These are phyloP conservation scores for Globisporangium sylvaticum DNA, from an alignment of 352 stramenopile species.

Conservation along the genomic window DNA sequence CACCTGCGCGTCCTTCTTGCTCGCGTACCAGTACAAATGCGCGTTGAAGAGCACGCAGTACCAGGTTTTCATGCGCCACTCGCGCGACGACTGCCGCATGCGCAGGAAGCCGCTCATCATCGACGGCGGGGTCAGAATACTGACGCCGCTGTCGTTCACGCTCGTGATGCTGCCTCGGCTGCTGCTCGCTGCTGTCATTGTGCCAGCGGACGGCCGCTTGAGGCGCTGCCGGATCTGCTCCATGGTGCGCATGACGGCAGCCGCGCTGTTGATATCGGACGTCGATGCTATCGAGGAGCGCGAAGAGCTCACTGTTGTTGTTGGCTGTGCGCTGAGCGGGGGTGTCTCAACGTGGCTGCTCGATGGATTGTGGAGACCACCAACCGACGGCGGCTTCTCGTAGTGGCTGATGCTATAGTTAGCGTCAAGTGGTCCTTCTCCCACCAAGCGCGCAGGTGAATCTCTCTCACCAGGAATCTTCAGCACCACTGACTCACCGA, in stretches of 20 bases:
- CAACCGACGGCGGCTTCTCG: background rate
- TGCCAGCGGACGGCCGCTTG: slow-evolving; percentile 16
- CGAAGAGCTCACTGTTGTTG: background rate
- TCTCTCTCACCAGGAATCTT: background rate
- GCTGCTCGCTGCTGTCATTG: slow-evolving; percentile 23
- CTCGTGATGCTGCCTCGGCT: slow-evolving; percentile 14
- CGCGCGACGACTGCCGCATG: slow-evolving; percentile 24
- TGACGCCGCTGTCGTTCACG: slow-evolving; percentile 18
- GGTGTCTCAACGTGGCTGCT: background rate
- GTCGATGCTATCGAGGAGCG: background rate
- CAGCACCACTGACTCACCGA: background rate
- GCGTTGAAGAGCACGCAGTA: slow-evolving; percentile 30
- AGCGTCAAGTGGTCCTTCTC: background rate
- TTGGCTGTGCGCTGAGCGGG: background rate
- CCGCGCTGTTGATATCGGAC: background rate
- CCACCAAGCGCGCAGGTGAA: background rate
- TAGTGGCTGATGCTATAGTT: background rate
- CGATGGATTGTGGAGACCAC: background rate
- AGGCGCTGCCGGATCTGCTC: slow-evolving; percentile 16
- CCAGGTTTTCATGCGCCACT: slow-evolving; percentile 46
- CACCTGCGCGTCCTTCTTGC: slow-evolving; percentile 25
- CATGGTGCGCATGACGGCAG: slow-evolving; percentile 9
- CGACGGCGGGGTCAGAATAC: background rate
- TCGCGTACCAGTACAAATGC: slow-evolving; percentile 28
- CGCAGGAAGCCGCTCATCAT: slow-evolving; percentile 27